A percentile compares a stretch with the other conserved stretches of the same genome.
These are phyloP conservation scores for Coccinonectria pachysandricola DNA, from an alignment of 2,329 filamentous ascomycete species.

Conservation along the genomic window DNA sequence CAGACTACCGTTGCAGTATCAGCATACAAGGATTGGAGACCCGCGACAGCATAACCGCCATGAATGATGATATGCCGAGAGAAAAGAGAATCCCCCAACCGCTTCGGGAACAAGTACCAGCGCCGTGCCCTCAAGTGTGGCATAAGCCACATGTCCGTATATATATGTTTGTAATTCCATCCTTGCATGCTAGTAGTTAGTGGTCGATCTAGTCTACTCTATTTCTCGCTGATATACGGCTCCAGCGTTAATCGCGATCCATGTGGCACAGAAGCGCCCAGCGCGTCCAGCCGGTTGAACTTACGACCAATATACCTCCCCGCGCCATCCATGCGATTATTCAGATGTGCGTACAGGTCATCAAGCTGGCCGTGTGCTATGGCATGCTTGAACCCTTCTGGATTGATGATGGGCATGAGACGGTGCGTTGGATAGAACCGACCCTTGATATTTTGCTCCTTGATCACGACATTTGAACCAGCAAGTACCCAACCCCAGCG, in stretches of 20 bases:
- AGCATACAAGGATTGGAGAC: too few species aligned
- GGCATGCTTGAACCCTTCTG: constrained; percentile 26
- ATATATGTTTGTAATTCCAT: too few species aligned
- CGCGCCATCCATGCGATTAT: constrained; percentile 38
- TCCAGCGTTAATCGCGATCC: constrained; percentile 26
- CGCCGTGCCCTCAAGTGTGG: too few species aligned
- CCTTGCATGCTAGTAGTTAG: too few species aligned
- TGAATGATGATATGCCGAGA: too few species aligned
- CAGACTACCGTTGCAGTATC: too few species aligned
- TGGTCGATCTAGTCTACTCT: too few species aligned
- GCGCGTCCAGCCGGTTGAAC: constrained; percentile 30
- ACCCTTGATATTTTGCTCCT: constrained; percentile 39
- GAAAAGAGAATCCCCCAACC: too few species aligned
- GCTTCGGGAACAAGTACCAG: too few species aligned
- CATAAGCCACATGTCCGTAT: too few species aligned
- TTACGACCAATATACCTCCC: constrained; percentile 32
- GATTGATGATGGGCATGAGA: constrained; percentile 40
- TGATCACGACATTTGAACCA: constrained; percentile 35
- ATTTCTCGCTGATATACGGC: constrained; percentile 27
- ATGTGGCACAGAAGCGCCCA: constrained; percentile 31
- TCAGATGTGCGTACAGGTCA: constrained; percentile 38
- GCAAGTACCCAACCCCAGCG: constrained; percentile 31
- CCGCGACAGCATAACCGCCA: too few species aligned
- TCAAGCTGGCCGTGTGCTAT: constrained; percentile 29
- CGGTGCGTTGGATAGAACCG: constrained; percentile 49